Evolutionary conservation across 768 basidiomycete species (phyloP), one percentile per base, ranked within the genome.

Genomic region (Termitomyces heimii): DNA sequence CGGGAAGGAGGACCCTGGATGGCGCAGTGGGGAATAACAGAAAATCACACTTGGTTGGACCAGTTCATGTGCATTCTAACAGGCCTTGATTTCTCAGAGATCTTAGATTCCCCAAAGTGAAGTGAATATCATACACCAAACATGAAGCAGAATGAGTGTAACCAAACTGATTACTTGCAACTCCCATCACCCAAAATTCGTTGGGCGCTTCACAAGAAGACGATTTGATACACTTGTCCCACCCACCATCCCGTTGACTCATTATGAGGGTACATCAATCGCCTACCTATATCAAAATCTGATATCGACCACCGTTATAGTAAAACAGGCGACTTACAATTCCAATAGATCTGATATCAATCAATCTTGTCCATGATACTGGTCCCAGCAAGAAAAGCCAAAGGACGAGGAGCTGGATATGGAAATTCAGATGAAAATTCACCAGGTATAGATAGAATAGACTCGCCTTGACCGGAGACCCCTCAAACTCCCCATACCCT

Each of bases 241-340:
- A 44, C 53, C 53, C 53, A 54, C 53, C 53, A 54, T 52, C 53
- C 53, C 53, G 32, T 43, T 53, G 9, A 45, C 31, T 43, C 18
- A 14, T 42, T 24, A 14, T 42, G 16, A 24, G 42, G 53, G 7
- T 44, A 31, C 10, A 44, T 29, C 42, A 31, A 54, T 31, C 18
- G n/a, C 5, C 52, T 29, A 51, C 5, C 52, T 29, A 51, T 16
- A 32, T 51, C 18, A 12, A 43, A 24, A 7, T 16, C 12, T 43
- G 12, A 43, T 2, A 22, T 54, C 3, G 16, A 13, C 12, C 12
- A 9, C 29, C 8, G 5, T 31, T 4, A 4, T 20, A 12, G 43
- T 28, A 2, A 37, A 37, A 18, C n/a, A 18, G 9, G 18, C 24
- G 18, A 54, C 53, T 44, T 34, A 44, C 42, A 16, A 16, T 53